Evolutionary conservation across 495 filamentous ascomycete species (phyloP).

Genomic region (Trichocladium uniseriatum): DNA sequence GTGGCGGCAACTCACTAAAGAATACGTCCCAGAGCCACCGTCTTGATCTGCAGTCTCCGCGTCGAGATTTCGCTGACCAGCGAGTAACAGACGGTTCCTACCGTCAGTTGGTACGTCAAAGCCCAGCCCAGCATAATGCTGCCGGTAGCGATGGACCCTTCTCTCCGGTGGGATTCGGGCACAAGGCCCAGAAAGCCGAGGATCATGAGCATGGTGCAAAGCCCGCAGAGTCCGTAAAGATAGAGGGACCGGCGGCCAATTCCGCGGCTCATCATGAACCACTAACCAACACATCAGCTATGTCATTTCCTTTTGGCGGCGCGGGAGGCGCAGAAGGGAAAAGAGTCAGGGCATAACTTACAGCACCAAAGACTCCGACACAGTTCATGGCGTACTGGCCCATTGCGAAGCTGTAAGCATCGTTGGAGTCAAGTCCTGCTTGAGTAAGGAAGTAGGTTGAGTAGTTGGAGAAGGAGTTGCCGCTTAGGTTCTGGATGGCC

Average conservation of each 20-base stretch:
- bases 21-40: constrained; percentile 54
- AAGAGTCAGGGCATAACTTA: too few species aligned
- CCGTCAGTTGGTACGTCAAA: constrained; percentile 63
- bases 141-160: constrained; percentile 56
- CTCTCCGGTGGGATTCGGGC: constrained; percentile 40
- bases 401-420: constrained; percentile 60
- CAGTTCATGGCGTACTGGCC: constrained; percentile 71
- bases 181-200: constrained; percentile 68
- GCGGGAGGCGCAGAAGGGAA: too few species aligned
- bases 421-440: constrained; percentile 51
- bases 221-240: constrained; percentile 55
- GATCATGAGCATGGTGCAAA: constrained; percentile 58
- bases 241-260: constrained; percentile 65
- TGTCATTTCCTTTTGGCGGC: not conserved
- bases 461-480: constrained; percentile 73
- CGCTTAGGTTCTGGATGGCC: constrained; percentile 74
- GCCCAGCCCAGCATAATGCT: constrained; percentile 66
- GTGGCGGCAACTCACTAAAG: constrained; percentile 48
- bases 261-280: constrained; percentile 60
- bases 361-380: constrained; percentile 59
- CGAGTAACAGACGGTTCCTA: constrained; percentile 72
- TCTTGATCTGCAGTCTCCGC: constrained; percentile 67
- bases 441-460: constrained; percentile 69
- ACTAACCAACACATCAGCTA: constrained; percentile 26
- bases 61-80: constrained; percentile 68